A percentile compares a stretch with the other conserved stretches of the same genome.
These are phyloP conservation scores for Penicillium tannophilum DNA, from an alignment of 495 filamentous ascomycete species.

Conservation along the genomic window DNA sequence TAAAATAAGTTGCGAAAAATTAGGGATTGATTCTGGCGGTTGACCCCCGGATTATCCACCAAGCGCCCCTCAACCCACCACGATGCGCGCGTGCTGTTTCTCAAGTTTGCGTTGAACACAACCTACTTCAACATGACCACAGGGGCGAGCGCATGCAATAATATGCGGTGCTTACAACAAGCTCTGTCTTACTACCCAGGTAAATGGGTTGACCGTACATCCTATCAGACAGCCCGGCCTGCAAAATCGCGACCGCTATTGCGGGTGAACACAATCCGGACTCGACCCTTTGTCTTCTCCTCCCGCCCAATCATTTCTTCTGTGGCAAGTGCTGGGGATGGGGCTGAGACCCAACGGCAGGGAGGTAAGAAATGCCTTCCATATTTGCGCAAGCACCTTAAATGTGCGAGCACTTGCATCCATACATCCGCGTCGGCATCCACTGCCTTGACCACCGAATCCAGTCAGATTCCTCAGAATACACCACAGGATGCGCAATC, in stretches of 20 bases:
- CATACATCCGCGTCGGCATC: neutral
- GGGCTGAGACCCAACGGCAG: neutral
- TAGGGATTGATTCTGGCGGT: neutral
- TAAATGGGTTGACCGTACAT: neutral
- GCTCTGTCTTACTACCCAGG: neutral
- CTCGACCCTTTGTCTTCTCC: neutral
- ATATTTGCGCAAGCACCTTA: neutral
- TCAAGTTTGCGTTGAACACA: neutral
- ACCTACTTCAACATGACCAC: conserved; percentile 14
- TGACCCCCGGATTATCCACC: neutral
- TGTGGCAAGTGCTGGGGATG: neutral
- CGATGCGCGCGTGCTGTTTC: neutral
- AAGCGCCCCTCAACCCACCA: neutral
- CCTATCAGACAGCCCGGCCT: neutral
- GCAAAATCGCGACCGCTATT: neutral
- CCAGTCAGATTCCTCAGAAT: neutral
- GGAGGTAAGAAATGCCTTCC: neutral
- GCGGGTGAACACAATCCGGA: conserved; percentile 11
- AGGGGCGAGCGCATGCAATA: conserved; percentile 9
- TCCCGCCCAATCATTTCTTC: neutral
- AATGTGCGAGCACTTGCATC: neutral
- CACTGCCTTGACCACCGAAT: neutral
- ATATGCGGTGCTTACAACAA: conserved; percentile 12
- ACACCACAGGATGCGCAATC: neutral
- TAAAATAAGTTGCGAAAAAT: neutral